Evolutionary conservation across 1,284 basidiomycete species (phyloP).

Genomic region (Melampsora abietis-canadensis): DNA sequence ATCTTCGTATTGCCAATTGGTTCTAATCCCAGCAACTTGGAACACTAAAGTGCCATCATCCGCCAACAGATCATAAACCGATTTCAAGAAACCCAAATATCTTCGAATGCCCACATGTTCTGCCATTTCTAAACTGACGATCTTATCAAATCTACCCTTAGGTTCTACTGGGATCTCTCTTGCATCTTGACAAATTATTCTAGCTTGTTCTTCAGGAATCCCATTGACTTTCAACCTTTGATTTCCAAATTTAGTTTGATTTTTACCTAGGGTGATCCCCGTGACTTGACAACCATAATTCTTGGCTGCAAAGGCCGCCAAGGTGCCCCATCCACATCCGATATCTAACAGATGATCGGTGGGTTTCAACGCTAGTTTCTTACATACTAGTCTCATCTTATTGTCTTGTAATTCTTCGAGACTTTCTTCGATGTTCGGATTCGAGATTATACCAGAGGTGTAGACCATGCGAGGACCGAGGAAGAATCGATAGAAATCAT

Average conservation of each 20-base stretch:
- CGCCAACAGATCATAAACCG: slow-evolving; percentile 88
- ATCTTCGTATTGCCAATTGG: slow-evolving; percentile 95
- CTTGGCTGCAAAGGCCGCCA: slow-evolving; percentile 89
- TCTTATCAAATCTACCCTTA: slow-evolving; percentile 79
- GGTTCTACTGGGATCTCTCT: slow-evolving; percentile 79
- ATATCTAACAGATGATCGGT: slow-evolving; percentile 82
- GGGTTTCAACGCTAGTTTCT: slow-evolving; percentile 83
- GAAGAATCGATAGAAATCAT: slow-evolving; percentile 94
- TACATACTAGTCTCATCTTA: slow-evolving; percentile 91
- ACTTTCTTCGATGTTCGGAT: slow-evolving; percentile 72
- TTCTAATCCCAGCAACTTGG: slow-evolving; percentile 93
- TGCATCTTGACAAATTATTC: slow-evolving; percentile 92
- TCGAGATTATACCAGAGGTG: slow-evolving; percentile 83
- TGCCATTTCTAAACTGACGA: slow-evolving; percentile 96
- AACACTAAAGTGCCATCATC: slow-evolving; percentile 93
- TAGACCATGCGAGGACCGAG: slow-evolving; percentile 95
- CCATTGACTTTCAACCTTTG: slow-evolving; percentile 80
- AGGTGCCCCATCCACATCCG: slow-evolving; percentile 97
- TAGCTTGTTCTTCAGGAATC: slow-evolving; percentile 69
- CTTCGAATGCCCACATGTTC: slow-evolving; percentile 97
- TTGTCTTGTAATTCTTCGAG: slow-evolving; percentile 98
- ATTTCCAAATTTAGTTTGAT: slow-evolving; percentile 90
- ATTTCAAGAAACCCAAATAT: slow-evolving; percentile 80
- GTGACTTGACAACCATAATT: slow-evolving; percentile 94
- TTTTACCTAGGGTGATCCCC: slow-evolving; percentile 85